Percentiles rank a stretch among this genome's conserved stretches.
Evolutionary conservation across 306 rosid genomes (phyloP).

Genomic region (Lagenaria siceraria): DNA sequence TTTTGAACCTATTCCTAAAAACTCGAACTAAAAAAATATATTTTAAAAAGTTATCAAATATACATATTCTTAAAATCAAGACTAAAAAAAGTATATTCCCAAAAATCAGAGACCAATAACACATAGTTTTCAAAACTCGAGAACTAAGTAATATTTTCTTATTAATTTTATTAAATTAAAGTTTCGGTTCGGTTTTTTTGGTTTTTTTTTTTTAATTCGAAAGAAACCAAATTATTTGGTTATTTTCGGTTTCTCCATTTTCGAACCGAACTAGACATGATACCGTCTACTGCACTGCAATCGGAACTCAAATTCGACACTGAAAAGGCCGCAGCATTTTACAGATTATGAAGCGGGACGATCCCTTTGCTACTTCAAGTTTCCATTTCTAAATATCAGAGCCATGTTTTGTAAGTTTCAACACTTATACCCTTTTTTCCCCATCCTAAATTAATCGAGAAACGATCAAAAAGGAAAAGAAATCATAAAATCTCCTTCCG

Average conservation of each 20-base stretch:
- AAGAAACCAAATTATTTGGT: no score
- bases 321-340: neutral
- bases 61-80: no score
- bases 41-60: no score
- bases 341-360: neutral
- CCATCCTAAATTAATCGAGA: neutral
- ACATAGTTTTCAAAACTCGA: no score
- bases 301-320: neutral
- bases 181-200: no score
- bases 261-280: neutral
- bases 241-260: neutral
- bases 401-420: constrained; percentile 3
- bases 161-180: no score
- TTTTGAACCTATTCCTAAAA: no score
- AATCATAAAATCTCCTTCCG: neutral
- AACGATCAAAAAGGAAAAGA: neutral
- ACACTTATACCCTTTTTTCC: neutral
- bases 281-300: neutral
- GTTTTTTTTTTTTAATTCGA: no score
- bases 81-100: no score
- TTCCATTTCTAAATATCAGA: neutral
- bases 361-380: neutral
- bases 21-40: no score
- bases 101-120: no score
- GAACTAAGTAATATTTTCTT: no score